These are phyloP conservation scores for Aspergillus arachidicola DNA, from an alignment of 2,329 filamentous ascomycete species.

Conservation along the genomic window DNA sequence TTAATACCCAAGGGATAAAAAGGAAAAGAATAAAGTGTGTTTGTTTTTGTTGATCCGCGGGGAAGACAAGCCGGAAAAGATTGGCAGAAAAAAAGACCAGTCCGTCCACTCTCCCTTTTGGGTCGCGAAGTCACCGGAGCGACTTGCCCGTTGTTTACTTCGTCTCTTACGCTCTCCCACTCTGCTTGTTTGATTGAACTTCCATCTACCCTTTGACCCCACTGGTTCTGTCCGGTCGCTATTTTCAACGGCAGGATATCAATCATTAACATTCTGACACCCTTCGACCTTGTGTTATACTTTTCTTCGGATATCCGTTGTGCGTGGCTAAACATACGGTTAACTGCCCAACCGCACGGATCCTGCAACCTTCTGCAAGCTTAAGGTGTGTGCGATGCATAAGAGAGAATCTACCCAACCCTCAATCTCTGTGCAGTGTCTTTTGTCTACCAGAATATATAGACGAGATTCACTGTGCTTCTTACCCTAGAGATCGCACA, in stretches of 20 bases:
- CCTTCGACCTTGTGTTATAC: not conserved
- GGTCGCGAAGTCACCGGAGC: constrained; percentile 29
- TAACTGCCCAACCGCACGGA: constrained; percentile 19
- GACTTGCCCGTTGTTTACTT: constrained; percentile 27
- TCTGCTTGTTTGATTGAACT: not conserved
- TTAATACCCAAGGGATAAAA: not conserved
- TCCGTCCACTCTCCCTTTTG: constrained; percentile 10
- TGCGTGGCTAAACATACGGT: constrained; percentile 8
- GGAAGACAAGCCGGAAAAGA: not conserved
- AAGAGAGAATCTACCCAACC: not conserved
- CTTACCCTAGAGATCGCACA: not conserved
- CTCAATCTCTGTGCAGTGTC: not conserved
- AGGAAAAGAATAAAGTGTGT: not conserved
- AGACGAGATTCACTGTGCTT: not conserved
- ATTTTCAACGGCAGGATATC: not conserved
- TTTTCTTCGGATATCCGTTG: not conserved
- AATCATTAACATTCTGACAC: not conserved
- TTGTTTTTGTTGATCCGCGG: not conserved
- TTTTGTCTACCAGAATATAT: not conserved
- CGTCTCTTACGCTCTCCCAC: constrained; percentile 3
- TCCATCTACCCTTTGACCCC: not conserved
- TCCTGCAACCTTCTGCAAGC: constrained; percentile 22
- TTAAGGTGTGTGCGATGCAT: constrained; percentile 17
- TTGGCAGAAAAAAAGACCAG: constrained; percentile 6
- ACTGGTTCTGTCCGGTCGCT: not conserved